Conservation (phyloP, 352 stramenopile genomes). For the Globisporangium radiosum region DNA sequence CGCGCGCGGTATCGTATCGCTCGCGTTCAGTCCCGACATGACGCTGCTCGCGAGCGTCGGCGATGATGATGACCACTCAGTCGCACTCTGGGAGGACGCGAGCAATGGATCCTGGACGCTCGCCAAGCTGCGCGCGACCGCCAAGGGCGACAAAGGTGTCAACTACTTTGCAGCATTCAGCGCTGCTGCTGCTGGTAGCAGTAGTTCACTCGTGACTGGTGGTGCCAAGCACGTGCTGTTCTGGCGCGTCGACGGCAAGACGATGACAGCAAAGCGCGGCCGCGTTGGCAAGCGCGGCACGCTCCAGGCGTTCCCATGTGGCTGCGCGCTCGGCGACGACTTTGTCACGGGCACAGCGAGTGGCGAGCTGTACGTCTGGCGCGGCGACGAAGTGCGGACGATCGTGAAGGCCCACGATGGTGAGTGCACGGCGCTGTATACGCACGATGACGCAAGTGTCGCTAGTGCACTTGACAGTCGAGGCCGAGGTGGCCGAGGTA, state of each 20-base stretch:
- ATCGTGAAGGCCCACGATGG: conserved; percentile 63
- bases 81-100: conserved; percentile 69
- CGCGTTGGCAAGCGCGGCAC: conserved; percentile 55
- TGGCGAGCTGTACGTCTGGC: conserved; percentile 64
- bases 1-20: conserved; percentile 53
- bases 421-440: conserved; percentile 33
- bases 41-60: conserved; percentile 63
- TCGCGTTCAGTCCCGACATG: conserved; percentile 58
- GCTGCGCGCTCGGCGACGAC: conserved; percentile 36
- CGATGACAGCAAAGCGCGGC: conserved; percentile 40
- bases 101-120: conserved; percentile 66
- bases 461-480: background rate
- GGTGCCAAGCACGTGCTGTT: conserved; percentile 69
- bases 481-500: no score
- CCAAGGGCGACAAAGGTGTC: conserved; percentile 47
- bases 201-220: conserved; percentile 40
- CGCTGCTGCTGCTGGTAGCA: conserved; percentile 12
- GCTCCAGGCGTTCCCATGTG: conserved; percentile 41
- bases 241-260: conserved; percentile 55
- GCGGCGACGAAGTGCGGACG: conserved; percentile 33
- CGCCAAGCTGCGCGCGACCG: conserved; percentile 29
- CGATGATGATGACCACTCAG: conserved; percentile 76
- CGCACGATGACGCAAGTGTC: conserved; percentile 5
- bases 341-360: conserved; percentile 44
- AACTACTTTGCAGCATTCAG: conserved; percentile 52